These are phyloP conservation scores for Nemania sp. DNA, from an alignment of 2,329 filamentous ascomycete species.

Conservation along the genomic window DNA sequence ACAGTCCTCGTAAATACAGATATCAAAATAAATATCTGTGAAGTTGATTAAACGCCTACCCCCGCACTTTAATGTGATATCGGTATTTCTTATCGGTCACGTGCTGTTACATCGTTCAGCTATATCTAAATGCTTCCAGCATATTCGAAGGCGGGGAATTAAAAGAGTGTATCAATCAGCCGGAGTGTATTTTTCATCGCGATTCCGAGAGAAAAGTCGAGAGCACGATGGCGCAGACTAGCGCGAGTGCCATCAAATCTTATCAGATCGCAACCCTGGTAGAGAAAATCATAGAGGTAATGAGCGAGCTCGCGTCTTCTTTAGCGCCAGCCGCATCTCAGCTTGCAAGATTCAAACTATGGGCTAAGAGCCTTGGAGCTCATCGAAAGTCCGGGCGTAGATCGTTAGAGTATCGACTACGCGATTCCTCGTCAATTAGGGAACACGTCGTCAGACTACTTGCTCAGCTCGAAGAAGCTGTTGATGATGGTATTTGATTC, in stretches of 20 bases:
- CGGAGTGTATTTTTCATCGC: background rate
- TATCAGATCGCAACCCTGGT: constrained; percentile 6
- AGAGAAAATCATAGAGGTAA: background rate
- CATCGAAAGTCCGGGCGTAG: background rate
- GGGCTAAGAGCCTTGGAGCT: constrained; percentile 7
- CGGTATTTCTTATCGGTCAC: background rate
- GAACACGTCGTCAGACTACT: background rate
- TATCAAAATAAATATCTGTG: too few species aligned
- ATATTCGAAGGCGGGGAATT: background rate
- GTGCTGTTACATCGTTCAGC: background rate
- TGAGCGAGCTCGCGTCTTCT: background rate
- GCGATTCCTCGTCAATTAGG: constrained; percentile 5
- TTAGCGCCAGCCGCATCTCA: background rate
- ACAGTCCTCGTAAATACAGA: background rate
- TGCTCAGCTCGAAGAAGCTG: background rate
- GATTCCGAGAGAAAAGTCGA: too few species aligned
- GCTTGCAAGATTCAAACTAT: constrained; percentile 16
- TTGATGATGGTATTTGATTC: background rate
- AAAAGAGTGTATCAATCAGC: background rate
- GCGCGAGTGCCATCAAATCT: background rate
- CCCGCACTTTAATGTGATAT: background rate
- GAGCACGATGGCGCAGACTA: background rate
- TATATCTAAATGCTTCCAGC: background rate
- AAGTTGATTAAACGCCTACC: background rate
- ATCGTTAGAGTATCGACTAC: constrained; percentile 6